Percentiles rank a stretch among this genome's conserved stretches.
Evolutionary conservation across 352 stramenopile species (phyloP).

Genomic region (Phytophthora nicotianae): DNA sequence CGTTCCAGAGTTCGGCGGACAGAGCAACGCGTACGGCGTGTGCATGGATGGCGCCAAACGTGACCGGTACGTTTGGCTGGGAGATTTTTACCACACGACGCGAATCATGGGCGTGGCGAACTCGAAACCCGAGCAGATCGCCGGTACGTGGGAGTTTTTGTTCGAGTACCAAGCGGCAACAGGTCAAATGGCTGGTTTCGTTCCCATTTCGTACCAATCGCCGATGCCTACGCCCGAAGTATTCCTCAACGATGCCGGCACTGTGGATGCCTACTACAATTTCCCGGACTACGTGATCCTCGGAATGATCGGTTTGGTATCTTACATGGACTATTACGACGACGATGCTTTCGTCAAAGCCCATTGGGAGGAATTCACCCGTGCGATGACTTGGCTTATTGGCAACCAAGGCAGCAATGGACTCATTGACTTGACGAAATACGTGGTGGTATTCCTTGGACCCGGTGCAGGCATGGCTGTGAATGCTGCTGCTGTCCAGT

Average conservation of each 20-base stretch:
- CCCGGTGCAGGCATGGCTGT: conserved; percentile 25
- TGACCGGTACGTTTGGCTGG: conserved; percentile 41
- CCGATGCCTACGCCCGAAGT: conserved; percentile 34
- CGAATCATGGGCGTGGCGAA: conserved; percentile 15
- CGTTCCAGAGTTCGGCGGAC: conserved; percentile 29
- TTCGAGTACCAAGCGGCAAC: conserved; percentile 29
- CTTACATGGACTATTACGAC: conserved; percentile 41
- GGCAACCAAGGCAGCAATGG: conserved; percentile 26
- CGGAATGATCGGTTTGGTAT: conserved; percentile 34
- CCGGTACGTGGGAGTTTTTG: conserved; percentile 18
- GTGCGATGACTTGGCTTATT: conserved; percentile 19
- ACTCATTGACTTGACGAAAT: conserved; percentile 35
- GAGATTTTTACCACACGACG: conserved; percentile 42
- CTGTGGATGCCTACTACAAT: conserved; percentile 13
- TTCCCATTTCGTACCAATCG: conserved; percentile 35
- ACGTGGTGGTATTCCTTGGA: conserved; percentile 29
- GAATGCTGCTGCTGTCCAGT: conserved; percentile 30
- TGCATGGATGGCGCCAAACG: conserved; percentile 39
- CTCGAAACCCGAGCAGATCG: conserved; percentile 29
- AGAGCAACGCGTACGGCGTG: conserved; percentile 30
- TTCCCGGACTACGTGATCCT: conserved; percentile 43
- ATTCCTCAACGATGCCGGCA: conserved; percentile 36
- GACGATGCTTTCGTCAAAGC: conserved; percentile 26
- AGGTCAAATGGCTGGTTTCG: conserved; percentile 26
- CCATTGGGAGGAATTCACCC: conserved; percentile 27